A percentile compares a stretch with the other conserved stretches of the same genome.
These are phyloP conservation scores for Chalciporus piperatus DNA, from an alignment of 768 basidiomycete species.

Conservation along the genomic window DNA sequence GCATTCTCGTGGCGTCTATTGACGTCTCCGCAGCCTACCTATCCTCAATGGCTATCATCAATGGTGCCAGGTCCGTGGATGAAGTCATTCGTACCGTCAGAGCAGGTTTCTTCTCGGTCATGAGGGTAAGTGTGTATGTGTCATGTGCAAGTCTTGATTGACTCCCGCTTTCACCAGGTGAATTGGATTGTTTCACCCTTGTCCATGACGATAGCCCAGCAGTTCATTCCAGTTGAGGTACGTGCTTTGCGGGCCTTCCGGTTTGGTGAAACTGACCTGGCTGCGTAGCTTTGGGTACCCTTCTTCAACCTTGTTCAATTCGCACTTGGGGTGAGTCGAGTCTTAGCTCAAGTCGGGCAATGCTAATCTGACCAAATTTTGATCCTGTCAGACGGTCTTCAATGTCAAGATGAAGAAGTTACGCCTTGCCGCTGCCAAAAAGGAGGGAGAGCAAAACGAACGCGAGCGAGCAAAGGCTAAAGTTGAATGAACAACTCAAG, in stretches of 20 bases:
- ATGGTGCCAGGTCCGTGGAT: slow-evolving; percentile 66
- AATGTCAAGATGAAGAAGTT: slow-evolving; percentile 70
- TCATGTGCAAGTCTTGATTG: slow-evolving; percentile 1
- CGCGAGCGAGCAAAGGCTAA: slow-evolving; percentile 25
- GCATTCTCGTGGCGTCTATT: neutral
- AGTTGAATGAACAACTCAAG: slow-evolving; percentile 13
- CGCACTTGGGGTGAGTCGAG: slow-evolving; percentile 59
- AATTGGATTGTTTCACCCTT: slow-evolving; percentile 79
- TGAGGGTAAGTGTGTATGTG: slow-evolving; percentile 49
- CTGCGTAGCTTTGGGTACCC: slow-evolving; percentile 72
- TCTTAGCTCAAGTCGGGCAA: neutral
- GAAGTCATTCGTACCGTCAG: slow-evolving; percentile 67
- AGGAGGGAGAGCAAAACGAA: slow-evolving; percentile 42
- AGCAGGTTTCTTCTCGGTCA: slow-evolving; percentile 69
- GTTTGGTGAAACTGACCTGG: slow-evolving; percentile 3
- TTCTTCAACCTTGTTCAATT: slow-evolving; percentile 84
- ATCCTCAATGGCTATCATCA: slow-evolving; percentile 79
- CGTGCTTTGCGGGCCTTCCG: slow-evolving; percentile 11
- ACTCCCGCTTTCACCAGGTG: slow-evolving; percentile 44
- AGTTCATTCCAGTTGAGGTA: slow-evolving; percentile 74
- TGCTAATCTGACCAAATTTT: neutral
- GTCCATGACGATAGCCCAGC: slow-evolving; percentile 73
- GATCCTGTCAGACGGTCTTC: slow-evolving; percentile 56
- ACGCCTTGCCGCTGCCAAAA: slow-evolving; percentile 51
- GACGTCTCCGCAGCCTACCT: slow-evolving; percentile 52